A percentile compares a stretch with the other conserved stretches of the same genome.
phyloP scores from a whole-genome alignment of 805 yeast species.

The Schwanniomyces sp. region DNA sequence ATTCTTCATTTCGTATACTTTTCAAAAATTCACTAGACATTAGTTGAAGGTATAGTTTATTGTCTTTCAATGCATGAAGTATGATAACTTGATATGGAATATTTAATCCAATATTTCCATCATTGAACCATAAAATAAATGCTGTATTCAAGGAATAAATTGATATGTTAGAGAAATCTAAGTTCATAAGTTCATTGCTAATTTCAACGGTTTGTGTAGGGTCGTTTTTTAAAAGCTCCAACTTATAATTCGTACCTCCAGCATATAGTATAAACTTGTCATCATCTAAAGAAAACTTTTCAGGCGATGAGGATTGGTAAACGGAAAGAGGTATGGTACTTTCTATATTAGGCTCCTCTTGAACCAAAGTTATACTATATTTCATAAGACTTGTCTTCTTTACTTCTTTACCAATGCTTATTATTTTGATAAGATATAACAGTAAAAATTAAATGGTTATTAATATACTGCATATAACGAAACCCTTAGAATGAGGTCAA shows the following conservation, averaged over 20 bases:
- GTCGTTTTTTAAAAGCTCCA: conserved; percentile 15
- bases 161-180: conserved; percentile 14
- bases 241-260: conserved; percentile 25
- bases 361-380: conserved; percentile 1
- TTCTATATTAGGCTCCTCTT: conserved; percentile 38
- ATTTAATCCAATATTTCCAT: conserved; percentile 25
- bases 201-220: conserved; percentile 11
- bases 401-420: not conserved
- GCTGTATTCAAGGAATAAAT: conserved; percentile 36
- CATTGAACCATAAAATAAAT: conserved; percentile 30
- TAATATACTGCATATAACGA: not conserved
- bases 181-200: conserved; percentile 6
- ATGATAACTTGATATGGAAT: conserved; percentile 33
- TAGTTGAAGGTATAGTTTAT: conserved; percentile 32
- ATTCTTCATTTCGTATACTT: conserved; percentile 7
- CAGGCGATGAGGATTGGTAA: conserved; percentile 40
- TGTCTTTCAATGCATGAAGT: conserved; percentile 31
- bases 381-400: not conserved
- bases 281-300: conserved; percentile 28
- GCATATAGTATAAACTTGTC: conserved; percentile 43
- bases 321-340: conserved; percentile 35
- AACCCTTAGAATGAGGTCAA: not conserved
- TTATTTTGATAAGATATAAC: not conserved
- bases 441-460: not conserved
- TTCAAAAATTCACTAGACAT: conserved; percentile 17